Conservation (phyloP, 176 grass and related monocot genomes). For the Zoysia pacifica region DNA sequence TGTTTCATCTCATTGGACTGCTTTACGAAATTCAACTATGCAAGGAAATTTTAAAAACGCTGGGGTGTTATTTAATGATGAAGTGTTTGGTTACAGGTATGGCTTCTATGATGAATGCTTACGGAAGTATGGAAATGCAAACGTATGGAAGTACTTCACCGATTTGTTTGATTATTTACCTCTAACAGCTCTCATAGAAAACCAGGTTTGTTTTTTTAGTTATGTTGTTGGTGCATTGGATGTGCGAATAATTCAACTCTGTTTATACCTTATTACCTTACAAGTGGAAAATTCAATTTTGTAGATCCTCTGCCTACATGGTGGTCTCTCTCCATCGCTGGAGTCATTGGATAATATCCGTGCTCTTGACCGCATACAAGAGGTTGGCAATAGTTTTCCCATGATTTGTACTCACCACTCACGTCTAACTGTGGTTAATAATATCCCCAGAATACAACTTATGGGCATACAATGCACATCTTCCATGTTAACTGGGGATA, state of each 20-base stretch:
- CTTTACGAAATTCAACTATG: conserved; percentile 29
- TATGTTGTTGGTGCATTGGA: conserved; percentile 9
- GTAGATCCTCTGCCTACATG: conserved; percentile 94
- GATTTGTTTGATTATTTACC: conserved; percentile 99
- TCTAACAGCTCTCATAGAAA: conserved; percentile 99
- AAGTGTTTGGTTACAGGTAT: conserved; percentile 72
- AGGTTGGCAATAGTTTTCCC: conserved; percentile 53
- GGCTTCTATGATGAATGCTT: conserved; percentile 99
- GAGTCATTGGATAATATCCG: conserved; percentile 98
- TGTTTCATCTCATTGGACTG: not conserved
- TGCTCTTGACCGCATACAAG: conserved; percentile 90
- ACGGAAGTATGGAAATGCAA: conserved; percentile 98
- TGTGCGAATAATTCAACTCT: not conserved
- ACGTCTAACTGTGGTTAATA: conserved; percentile 25
- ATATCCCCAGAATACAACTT: not conserved
- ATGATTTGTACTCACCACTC: conserved; percentile 1
- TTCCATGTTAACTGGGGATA: conserved; percentile 16
- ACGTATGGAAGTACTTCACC: conserved; percentile 99
- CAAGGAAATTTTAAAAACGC: conserved; percentile 3
- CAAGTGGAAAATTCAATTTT: conserved; percentile 31
- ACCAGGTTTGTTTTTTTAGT: conserved; percentile 66
- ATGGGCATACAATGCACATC: conserved; percentile 6
- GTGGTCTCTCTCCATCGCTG: conserved; percentile 95
- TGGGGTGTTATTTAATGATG: conserved; percentile 30
- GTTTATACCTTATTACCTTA: too few relatives aligned